These are phyloP conservation scores for Peronospora belbahrii DNA, from an alignment of 352 stramenopile genomes.

Conservation along the genomic window DNA sequence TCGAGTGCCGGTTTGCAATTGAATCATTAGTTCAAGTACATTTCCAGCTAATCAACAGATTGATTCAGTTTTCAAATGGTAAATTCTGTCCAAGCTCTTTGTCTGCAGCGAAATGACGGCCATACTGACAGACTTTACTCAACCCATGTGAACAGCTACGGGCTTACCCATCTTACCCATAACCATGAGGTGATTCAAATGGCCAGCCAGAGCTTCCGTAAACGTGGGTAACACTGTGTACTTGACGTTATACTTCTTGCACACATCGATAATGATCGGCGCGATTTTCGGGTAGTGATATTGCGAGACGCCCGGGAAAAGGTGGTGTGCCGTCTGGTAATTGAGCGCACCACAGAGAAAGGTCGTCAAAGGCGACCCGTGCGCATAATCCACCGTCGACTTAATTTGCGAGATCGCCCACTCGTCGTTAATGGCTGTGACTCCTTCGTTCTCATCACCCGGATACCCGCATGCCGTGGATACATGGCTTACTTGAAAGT, in stretches of 20 bases:
- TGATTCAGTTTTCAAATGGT: not conserved
- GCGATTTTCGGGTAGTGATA: constrained; percentile 91
- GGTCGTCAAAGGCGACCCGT: constrained; percentile 74
- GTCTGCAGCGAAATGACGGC: not conserved
- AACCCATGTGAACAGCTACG: constrained; percentile 83
- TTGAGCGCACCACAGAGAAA: constrained; percentile 95
- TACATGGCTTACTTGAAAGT: constrained; percentile 90
- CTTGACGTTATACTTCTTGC: constrained; percentile 89
- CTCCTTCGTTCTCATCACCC: constrained; percentile 43
- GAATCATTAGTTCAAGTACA: too few species aligned
- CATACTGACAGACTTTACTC: constrained; percentile 15
- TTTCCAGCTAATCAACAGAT: not conserved
- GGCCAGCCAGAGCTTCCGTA: constrained; percentile 58
- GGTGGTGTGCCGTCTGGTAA: constrained; percentile 93
- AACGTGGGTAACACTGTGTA: constrained; percentile 89
- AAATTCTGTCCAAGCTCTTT: not conserved
- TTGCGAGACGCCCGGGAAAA: constrained; percentile 90
- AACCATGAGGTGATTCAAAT: constrained; percentile 86
- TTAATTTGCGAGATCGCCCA: constrained; percentile 92
- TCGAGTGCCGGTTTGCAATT: too few species aligned
- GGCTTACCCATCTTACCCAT: constrained; percentile 81
- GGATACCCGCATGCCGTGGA: constrained; percentile 89
- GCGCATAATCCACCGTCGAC: constrained; percentile 91
- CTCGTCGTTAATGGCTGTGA: constrained; percentile 69
- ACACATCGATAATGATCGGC: constrained; percentile 89